Evolutionary conservation across 208 protist species (phyloP).

Genomic region (Endotrypanum monterogeii): DNA sequence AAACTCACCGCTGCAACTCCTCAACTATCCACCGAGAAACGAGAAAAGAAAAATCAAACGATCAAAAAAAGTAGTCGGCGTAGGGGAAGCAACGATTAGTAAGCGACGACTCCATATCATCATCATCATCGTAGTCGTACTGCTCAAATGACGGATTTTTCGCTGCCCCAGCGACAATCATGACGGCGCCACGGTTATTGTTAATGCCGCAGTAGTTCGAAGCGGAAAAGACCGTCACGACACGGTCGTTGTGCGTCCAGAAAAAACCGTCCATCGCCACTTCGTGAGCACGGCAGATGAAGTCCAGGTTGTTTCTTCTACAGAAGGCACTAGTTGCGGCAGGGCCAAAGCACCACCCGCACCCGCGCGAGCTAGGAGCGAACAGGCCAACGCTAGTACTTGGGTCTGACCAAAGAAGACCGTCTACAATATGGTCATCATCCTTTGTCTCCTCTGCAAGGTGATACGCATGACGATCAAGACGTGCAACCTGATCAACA

Average conservation of each 20-base stretch:
- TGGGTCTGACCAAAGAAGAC: constrained; percentile 99
- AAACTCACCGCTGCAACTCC: too few relatives aligned
- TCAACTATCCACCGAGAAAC: too few relatives aligned
- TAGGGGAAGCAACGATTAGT: constrained; percentile 23
- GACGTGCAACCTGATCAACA: constrained; percentile 37
- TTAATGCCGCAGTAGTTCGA: constrained; percentile 80
- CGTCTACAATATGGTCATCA: constrained; percentile 96
- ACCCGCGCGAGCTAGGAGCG: constrained; percentile 96
- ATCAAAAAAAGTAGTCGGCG: constrained; percentile 31
- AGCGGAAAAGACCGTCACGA: constrained; percentile 75
- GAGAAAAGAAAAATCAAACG: too few relatives aligned
- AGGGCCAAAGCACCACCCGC: constrained; percentile 96
- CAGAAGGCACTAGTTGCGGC: constrained; percentile 96
- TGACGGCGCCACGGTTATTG: constrained; percentile 70
- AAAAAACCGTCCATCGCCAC: constrained; percentile 89
- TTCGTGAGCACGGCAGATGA: constrained; percentile 94
- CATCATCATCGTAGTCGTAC: constrained; percentile 36
- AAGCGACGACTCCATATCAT: constrained; percentile 14
- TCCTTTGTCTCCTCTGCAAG: constrained; percentile 85
- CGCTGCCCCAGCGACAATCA: constrained; percentile 27
- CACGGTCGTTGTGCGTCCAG: constrained; percentile 55
- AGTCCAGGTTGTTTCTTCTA: constrained; percentile 95
- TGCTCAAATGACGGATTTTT: constrained; percentile 37
- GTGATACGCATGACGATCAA: constrained; percentile 48
- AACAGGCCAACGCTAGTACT: constrained; percentile 80